Percentiles rank a stretch among this genome's conserved stretches.
phyloP scores from a whole-genome alignment of 306 rosid species.

The Medicago truncatula region MtrunA17r5.0-ANR NC_053044.1:48607001-48607500 shows the following conservation, averaged over 20 bases:
- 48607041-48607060: too few species aligned
- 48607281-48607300: constrained; percentile 9
- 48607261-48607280: not conserved
- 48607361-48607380: constrained; percentile 40
- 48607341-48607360: constrained; percentile 29
- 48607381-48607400: constrained; percentile 1
- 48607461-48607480: constrained; percentile 23
- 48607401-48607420: not conserved
- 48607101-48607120: too few species aligned
- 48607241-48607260: not conserved
- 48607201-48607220: not conserved
- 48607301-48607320: not conserved
- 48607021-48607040: too few species aligned
- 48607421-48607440: constrained; percentile 21
- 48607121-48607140: too few species aligned
- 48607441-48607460: constrained; percentile 16
- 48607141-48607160: too few species aligned
- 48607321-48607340: constrained; percentile 7
- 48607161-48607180: too few species aligned
- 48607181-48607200: not conserved
- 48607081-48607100: too few species aligned
- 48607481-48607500: not conserved
- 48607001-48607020: too few species aligned
- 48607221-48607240: not conserved
- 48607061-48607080: too few species aligned